phyloP scores from a whole-genome alignment of 1,139 yeast genomes.

The Taiozyma sp. region DNA sequence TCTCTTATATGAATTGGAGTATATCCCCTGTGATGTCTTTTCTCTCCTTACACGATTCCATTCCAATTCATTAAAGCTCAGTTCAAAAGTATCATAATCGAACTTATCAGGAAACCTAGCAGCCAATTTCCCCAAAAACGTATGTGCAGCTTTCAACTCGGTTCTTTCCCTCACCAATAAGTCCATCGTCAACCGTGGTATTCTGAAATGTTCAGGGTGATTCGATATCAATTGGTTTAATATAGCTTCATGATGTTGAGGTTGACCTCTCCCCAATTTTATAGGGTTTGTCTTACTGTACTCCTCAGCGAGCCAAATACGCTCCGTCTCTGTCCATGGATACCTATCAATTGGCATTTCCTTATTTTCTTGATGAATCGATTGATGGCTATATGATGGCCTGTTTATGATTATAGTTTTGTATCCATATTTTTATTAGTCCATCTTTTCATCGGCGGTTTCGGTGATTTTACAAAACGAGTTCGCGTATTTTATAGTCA shows the following conservation, averaged over 20 bases:
- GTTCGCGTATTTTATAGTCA: no score
- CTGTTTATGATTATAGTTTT: no score
- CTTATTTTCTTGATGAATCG: no score
- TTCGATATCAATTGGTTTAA: background rate
- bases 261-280: background rate
- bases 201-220: background rate
- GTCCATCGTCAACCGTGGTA: background rate
- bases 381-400: no score
- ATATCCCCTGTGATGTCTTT: background rate
- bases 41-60: background rate
- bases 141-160: background rate
- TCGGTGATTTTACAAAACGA: no score
- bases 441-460: no score
- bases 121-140: background rate
- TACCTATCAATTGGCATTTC: background rate
- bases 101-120: background rate
- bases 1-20: background rate
- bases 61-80: background rate
- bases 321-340: background rate
- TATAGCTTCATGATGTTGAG: background rate
- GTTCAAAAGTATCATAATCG: background rate
- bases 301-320: background rate
- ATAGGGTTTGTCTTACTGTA: background rate
- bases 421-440: no score
- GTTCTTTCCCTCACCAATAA: background rate